Evolutionary conservation across 208 protist genomes (phyloP).

Genomic region (Jaenimonas drosophilae): DNA sequence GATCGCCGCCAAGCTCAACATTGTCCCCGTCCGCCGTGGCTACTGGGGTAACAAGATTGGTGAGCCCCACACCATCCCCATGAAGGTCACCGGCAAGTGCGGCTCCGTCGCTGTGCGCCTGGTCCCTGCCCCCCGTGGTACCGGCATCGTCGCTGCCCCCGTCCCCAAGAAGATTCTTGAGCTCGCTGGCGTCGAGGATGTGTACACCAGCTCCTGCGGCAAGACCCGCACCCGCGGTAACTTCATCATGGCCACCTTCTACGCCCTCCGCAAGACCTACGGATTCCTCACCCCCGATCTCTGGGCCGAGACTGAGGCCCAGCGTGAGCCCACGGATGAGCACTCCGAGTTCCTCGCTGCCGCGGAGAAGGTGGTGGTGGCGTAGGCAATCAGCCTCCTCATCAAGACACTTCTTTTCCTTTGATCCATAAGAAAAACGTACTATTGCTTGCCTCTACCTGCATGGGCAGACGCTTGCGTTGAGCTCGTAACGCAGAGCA

Average conservation of each 20-base stretch:
- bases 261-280: constrained; percentile 96
- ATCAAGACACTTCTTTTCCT: no score
- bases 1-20: constrained; percentile 96
- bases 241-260: constrained; percentile 99
- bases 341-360: constrained; percentile 76
- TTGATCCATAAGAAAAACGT: no score
- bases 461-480: no score
- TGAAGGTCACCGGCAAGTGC: constrained; percentile 99
- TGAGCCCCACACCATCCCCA: constrained; percentile 98
- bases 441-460: no score
- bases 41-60: constrained; percentile 99
- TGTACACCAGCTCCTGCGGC: constrained; percentile 97
- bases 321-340: constrained; percentile 90
- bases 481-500: no score
- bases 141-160: constrained; percentile 97
- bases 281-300: constrained; percentile 98
- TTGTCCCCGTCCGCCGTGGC: constrained; percentile 97
- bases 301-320: constrained; percentile 90
- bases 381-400: no score
- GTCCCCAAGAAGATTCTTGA: constrained; percentile 98
- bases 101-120: constrained; percentile 97
- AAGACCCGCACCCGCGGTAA: constrained; percentile 98
- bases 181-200: constrained; percentile 97
- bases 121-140: constrained; percentile 98
- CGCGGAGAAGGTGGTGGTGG: background rate